phyloP scores from a whole-genome alignment of 2,329 filamentous ascomycete genomes.

The Canariomyces notabilis region DNA sequence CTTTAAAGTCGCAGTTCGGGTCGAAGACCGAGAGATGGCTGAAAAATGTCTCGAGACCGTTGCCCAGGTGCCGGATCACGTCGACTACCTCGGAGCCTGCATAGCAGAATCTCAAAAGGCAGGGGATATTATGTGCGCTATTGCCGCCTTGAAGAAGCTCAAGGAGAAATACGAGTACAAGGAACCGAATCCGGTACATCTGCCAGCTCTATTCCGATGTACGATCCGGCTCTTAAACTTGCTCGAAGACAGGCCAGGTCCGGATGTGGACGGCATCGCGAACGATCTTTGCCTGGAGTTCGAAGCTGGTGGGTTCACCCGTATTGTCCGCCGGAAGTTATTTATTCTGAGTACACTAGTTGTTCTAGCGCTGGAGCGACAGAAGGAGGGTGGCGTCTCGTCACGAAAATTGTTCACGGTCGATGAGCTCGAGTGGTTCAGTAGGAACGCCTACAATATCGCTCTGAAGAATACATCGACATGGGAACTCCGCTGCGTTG shows the following conservation, averaged over 20 bases:
- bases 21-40: conserved; percentile 54
- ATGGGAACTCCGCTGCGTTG: conserved; percentile 50
- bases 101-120: conserved; percentile 67
- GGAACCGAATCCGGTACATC: conserved; percentile 46
- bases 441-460: conserved; percentile 74
- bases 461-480: conserved; percentile 55
- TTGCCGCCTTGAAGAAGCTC: conserved; percentile 55
- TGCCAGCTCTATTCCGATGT: conserved; percentile 61
- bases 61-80: conserved; percentile 47
- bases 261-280: conserved; percentile 13
- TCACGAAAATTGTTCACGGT: conserved; percentile 49
- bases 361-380: conserved; percentile 35
- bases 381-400: conserved; percentile 31
- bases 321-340: conserved; percentile 11
- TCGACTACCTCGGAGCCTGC: conserved; percentile 71
- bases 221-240: conserved; percentile 47
- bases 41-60: conserved; percentile 59
- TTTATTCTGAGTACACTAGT: conserved; percentile 33
- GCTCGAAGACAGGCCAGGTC: conserved; percentile 33
- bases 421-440: conserved; percentile 77
- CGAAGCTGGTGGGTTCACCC: conserved; percentile 1
- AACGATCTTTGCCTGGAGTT: conserved; percentile 19
- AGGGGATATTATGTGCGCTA: conserved; percentile 56
- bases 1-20: conserved; percentile 65
- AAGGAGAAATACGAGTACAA: conserved; percentile 50